Evolutionary conservation across 164 flowering plant genomes (phyloP).

Genomic region (Buxus sempervirens): DNA sequence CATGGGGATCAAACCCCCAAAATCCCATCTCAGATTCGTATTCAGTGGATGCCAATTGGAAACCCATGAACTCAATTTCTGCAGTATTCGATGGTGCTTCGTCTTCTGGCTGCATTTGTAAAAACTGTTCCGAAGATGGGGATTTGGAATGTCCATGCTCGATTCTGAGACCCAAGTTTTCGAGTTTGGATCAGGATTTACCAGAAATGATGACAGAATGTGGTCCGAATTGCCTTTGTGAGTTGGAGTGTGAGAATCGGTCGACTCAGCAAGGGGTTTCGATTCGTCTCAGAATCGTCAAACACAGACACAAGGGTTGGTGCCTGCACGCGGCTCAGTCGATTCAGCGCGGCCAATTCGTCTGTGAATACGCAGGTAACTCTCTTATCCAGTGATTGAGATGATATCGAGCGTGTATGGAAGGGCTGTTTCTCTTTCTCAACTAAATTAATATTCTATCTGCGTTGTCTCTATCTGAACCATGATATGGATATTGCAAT

Average conservation of each 20-base stretch:
- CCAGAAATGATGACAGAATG: conserved; percentile 51
- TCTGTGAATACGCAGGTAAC: conserved; percentile 88
- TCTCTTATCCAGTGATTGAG: not conserved
- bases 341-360: conserved; percentile 50
- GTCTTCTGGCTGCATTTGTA: conserved; percentile 51
- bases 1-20: conserved; percentile 51
- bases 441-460: too few species aligned
- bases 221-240: conserved; percentile 67
- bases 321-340: conserved; percentile 60
- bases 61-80: conserved; percentile 7
- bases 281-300: conserved; percentile 55
- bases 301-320: conserved; percentile 70
- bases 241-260: conserved; percentile 55
- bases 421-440: too few species aligned
- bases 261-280: conserved; percentile 58
- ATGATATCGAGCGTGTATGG: too few species aligned
- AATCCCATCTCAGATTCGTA: conserved; percentile 6
- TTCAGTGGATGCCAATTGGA: not conserved
- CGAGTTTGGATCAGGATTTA: conserved; percentile 10
- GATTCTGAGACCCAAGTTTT: conserved; percentile 3
- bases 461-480: too few species aligned
- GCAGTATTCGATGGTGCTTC: conserved; percentile 12
- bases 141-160: conserved; percentile 39
- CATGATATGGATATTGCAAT: too few species aligned
- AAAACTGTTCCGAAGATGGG: conserved; percentile 23